Percentiles rank a stretch among this genome's conserved stretches.
phyloP scores from a whole-genome alignment of 2,329 filamentous ascomycete species.

The Didymella lethalis region DNA sequence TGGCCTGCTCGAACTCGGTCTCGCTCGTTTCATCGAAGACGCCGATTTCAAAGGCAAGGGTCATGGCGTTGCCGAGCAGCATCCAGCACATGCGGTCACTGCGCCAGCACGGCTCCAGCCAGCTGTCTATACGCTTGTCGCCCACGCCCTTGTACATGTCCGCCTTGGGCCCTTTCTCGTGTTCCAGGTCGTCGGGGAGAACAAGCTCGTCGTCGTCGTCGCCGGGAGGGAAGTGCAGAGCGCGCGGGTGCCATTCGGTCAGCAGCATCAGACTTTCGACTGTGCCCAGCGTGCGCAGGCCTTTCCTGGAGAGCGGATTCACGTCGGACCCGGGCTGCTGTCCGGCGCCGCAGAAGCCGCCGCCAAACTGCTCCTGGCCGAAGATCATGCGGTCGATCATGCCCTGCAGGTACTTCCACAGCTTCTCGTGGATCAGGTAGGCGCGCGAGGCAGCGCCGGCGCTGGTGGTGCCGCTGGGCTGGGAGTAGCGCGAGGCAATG shows the following conservation, averaged over 20 bases:
- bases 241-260: constrained; percentile 96
- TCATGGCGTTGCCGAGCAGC: constrained; percentile 89
- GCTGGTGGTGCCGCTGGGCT: constrained; percentile 75
- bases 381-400: constrained; percentile 96
- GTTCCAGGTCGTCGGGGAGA: constrained; percentile 72
- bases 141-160: constrained; percentile 68
- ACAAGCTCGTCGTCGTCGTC: constrained; percentile 71
- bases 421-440: constrained; percentile 90
- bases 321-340: constrained; percentile 71
- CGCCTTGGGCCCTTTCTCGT: constrained; percentile 51
- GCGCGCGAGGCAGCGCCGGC: constrained; percentile 76
- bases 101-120: constrained; percentile 95
- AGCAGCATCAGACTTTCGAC: constrained; percentile 93
- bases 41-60: constrained; percentile 89
- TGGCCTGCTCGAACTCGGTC: constrained; percentile 59
- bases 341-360: constrained; percentile 80
- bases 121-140: constrained; percentile 87
- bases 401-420: constrained; percentile 91
- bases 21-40: constrained; percentile 93
- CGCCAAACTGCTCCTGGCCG: constrained; percentile 95
- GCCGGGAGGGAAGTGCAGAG: constrained; percentile 85
- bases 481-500: constrained; percentile 86
- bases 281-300: constrained; percentile 87
- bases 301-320: constrained; percentile 66
- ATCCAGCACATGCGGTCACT: constrained; percentile 96